These are phyloP conservation scores for Fraxinus anomala DNA, from an alignment of 257 asterid species.

Conservation along the genomic window DNA sequence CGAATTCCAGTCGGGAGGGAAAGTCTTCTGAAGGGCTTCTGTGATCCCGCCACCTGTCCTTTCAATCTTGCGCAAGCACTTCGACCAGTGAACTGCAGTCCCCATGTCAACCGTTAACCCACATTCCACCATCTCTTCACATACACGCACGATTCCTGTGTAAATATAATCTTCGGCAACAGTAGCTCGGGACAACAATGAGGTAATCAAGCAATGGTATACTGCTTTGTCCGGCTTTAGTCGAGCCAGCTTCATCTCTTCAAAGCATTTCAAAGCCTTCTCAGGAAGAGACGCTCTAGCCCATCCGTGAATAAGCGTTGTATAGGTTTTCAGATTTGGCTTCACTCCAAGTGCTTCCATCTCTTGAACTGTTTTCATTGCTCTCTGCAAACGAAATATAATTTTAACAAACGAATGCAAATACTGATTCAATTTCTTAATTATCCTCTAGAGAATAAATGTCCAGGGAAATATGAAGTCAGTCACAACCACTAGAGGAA, in stretches of 20 bases:
- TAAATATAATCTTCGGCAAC: slow-evolving; percentile 76
- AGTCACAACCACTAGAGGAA: neutral
- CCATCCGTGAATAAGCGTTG: slow-evolving; percentile 96
- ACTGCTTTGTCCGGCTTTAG: slow-evolving; percentile 89
- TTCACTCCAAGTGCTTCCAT: slow-evolving; percentile 79
- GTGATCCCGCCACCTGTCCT: slow-evolving; percentile 77
- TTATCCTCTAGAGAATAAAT: neutral
- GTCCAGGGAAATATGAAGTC: neutral
- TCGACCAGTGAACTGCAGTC: slow-evolving; percentile 97
- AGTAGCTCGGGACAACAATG: slow-evolving; percentile 81
- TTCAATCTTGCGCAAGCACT: slow-evolving; percentile 77
- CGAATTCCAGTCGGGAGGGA: slow-evolving; percentile 97
- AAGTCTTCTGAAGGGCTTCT: slow-evolving; percentile 88
- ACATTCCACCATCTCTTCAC: slow-evolving; percentile 72
- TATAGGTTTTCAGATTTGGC: slow-evolving; percentile 83
- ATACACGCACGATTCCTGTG: slow-evolving; percentile 54
- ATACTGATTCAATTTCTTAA: neutral
- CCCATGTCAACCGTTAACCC: slow-evolving; percentile 85
- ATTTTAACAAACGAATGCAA: neutral
- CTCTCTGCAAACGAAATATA: slow-evolving; percentile 52
- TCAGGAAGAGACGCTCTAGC: slow-evolving; percentile 94
- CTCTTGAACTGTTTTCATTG: slow-evolving; percentile 68
- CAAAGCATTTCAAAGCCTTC: slow-evolving; percentile 88
- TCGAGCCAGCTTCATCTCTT: slow-evolving; percentile 76
- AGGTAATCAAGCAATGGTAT: slow-evolving; percentile 93